Conservation (phyloP, 352 stramenopile species). For the Thraustochytrium sp. region DNA sequence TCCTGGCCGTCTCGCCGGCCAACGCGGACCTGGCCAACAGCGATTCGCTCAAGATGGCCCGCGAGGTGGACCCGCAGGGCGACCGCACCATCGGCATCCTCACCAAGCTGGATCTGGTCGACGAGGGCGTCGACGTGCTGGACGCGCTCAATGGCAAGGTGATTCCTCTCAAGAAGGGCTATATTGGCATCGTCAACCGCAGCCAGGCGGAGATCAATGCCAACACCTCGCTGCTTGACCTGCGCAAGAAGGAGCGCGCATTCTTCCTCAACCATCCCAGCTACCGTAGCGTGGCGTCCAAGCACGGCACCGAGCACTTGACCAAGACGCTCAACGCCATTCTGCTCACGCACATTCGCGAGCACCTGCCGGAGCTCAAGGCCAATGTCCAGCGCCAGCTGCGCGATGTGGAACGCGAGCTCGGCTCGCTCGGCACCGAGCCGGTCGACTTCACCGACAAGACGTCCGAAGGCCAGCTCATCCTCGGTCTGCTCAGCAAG, state of each 20-base stretch:
- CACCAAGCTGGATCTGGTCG: conserved; percentile 99
- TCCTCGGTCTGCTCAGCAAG: conserved; percentile 89
- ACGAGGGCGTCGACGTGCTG: conserved; percentile 94
- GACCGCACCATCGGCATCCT: conserved; percentile 97
- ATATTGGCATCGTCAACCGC: conserved; percentile 97
- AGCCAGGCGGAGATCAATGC: conserved; percentile 97
- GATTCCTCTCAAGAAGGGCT: conserved; percentile 93
- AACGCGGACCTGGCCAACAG: conserved; percentile 99
- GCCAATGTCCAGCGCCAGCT: conserved; percentile 91
- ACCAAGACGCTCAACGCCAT: conserved; percentile 95
- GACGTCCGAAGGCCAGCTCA: conserved; percentile 80
- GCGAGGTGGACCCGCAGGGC: conserved; percentile 80
- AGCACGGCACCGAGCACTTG: conserved; percentile 91
- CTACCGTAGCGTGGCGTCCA: conserved; percentile 83
- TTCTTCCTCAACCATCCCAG: conserved; percentile 96
- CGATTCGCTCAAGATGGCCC: conserved; percentile 95
- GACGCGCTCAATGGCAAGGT: conserved; percentile 68
- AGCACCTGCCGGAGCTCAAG: conserved; percentile 97
- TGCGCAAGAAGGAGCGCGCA: conserved; percentile 84
- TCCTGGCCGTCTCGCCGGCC: conserved; percentile 94
- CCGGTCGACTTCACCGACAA: conserved; percentile 54
- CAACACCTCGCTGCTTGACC: conserved; percentile 86
- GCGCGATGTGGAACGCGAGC: conserved; percentile 84
- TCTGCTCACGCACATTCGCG: conserved; percentile 97
- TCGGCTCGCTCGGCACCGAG: conserved; percentile 78